These are phyloP conservation scores for Alternaria consortialis DNA, from an alignment of 2,329 filamentous ascomycete genomes.

Conservation along the genomic window DNA sequence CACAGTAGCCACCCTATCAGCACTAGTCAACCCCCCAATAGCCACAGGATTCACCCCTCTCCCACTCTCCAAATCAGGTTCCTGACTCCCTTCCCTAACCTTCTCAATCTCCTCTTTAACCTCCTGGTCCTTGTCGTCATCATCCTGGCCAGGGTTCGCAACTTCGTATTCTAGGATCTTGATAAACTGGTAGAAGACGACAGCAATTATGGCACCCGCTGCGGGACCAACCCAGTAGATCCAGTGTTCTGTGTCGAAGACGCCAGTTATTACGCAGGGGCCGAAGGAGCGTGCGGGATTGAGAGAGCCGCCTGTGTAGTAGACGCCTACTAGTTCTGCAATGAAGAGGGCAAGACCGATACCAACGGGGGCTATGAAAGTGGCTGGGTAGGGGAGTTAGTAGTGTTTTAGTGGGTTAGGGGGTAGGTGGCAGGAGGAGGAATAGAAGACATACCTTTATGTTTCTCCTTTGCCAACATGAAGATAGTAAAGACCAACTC, in stretches of 20 bases:
- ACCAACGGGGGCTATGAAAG: constrained; percentile 74
- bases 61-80: background rate
- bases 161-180: constrained; percentile 53
- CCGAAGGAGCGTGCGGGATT: constrained; percentile 59
- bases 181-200: constrained; percentile 60
- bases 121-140: constrained; percentile 37
- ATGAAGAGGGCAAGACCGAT: constrained; percentile 78
- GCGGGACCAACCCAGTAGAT: constrained; percentile 61
- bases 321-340: constrained; percentile 60
- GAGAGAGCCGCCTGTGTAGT: constrained; percentile 57
- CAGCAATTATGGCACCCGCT: constrained; percentile 56
- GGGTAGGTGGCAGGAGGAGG: too few species aligned
- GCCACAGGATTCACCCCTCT: background rate
- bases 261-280: constrained; percentile 53
- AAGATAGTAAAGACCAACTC: constrained; percentile 52
- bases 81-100: constrained; percentile 10
- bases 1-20: background rate
- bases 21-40: background rate
- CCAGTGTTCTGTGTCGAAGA: constrained; percentile 57
- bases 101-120: constrained; percentile 30
- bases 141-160: constrained; percentile 49
- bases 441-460: constrained; percentile 56
- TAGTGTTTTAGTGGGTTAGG: background rate
- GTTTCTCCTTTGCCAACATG: constrained; percentile 77
- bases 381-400: constrained; percentile 54